Base-by-base conservation (phyloP, 2,329 filamentous ascomycete genomes). In the Delphinella strobiligena region DNA sequence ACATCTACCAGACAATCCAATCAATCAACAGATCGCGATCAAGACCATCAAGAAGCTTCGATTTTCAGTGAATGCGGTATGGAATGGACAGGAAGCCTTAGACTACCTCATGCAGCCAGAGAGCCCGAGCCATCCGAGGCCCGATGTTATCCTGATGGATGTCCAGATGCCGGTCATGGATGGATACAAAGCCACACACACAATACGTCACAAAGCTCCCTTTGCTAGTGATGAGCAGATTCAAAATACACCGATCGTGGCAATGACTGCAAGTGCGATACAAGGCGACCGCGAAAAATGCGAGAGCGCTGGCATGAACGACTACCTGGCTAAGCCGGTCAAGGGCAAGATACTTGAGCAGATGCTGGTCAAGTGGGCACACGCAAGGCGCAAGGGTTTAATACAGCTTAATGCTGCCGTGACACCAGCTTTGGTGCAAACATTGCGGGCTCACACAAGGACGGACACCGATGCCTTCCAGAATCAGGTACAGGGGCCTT, bases 261-360 rank as follows among this genome's bases (percentile, higher is more conserved):
- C 82, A n/a, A 84, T 87, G 79, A 87, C 82, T 0, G 82, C 81
- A 4, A 82, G 77, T 3, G 82, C 82, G 1, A 85, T 86, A 31
- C 79, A 84, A 53, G 82, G 82, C 4, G 82, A 87, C 51, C 68
- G 72, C 36, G 81, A 86, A 54, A 85, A 84, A 53, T 86, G 81
- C 53, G 72, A 74, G 44, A 71, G 69, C 45, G 78, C 80, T 7
- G 82, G 82, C 22, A 86, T 86, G 82, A 80, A 86, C 48, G 80
- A 83, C 51, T 60, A 83, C 50, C 63, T 84, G 8, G 66, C 76
- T n/a, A 83, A 83, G 52, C 82, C 81, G 1, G 81, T 86, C 31
- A 80, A 78, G 49, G 74, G 78, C 47, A 70, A 71, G 37, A 70
- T 75, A 4, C 60, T 86, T 5, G 80, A 85, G 55, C 73, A 66